These are phyloP conservation scores for Colletotrichum orbiculare DNA, from an alignment of 2,329 filamentous ascomycete genomes.

Conservation along the genomic window DNA sequence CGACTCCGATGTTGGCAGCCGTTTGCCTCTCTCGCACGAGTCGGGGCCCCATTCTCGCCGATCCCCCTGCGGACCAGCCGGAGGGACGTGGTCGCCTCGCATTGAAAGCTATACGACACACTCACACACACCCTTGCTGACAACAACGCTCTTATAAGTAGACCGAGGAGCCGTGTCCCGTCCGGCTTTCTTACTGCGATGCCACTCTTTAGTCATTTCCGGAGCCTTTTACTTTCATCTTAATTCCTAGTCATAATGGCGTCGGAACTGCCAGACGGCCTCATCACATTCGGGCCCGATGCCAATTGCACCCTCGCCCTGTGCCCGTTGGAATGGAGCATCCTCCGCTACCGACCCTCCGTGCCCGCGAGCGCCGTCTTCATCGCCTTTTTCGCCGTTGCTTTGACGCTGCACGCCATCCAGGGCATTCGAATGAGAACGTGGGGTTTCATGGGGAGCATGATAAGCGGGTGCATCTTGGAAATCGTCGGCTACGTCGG, in stretches of 20 bases:
- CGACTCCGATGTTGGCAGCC: neutral
- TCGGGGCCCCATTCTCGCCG: constrained; percentile 9
- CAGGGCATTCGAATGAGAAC: constrained; percentile 55
- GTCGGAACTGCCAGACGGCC: constrained; percentile 27
- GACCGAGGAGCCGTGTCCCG: too few species aligned
- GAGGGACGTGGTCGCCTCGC: neutral
- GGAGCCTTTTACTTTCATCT: too few species aligned
- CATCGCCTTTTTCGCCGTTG: constrained; percentile 52
- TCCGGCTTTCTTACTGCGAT: too few species aligned
- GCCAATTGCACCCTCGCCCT: constrained; percentile 59
- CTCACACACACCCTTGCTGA: too few species aligned
- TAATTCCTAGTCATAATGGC: too few species aligned
- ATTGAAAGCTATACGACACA: too few species aligned
- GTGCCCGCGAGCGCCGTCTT: constrained; percentile 50
- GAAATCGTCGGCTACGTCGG: constrained; percentile 74
- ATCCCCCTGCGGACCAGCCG: constrained; percentile 14
- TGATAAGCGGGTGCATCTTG: constrained; percentile 64
- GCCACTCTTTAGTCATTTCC: too few species aligned
- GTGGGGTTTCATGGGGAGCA: constrained; percentile 57
- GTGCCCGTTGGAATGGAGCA: constrained; percentile 54
- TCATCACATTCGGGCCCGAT: constrained; percentile 52
- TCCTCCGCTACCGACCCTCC: constrained; percentile 55
- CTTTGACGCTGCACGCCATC: constrained; percentile 53
- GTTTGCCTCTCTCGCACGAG: neutral
- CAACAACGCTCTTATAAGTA: too few species aligned